Evolutionary conservation across 257 asterid species (phyloP).

Genomic region (Galeopsis tetrahit): DNA sequence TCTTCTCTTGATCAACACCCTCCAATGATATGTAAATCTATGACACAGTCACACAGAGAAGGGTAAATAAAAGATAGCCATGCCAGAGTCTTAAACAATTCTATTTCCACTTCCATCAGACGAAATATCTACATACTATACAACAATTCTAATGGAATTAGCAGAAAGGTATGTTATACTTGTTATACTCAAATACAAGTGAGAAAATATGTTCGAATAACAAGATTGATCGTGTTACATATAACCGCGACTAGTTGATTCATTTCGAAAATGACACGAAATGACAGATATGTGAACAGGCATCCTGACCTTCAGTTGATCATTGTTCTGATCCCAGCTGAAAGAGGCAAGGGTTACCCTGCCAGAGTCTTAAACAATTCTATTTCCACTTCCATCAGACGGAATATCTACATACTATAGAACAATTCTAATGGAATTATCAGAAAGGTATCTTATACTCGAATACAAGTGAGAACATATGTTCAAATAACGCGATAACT

Average conservation of each 20-base stretch:
- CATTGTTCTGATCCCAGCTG: slow-evolving; percentile 96
- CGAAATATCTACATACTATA: not conserved
- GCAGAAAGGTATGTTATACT: not conserved
- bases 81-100: not conserved
- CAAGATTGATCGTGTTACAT: not conserved
- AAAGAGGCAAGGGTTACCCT: slow-evolving; percentile 68
- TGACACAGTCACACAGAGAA: not conserved
- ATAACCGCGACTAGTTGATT: no score
- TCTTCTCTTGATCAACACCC: slow-evolving; percentile 79
- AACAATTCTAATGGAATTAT: not conserved
- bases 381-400: not conserved
- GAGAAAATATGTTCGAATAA: not conserved
- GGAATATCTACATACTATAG: not conserved
- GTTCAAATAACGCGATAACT: not conserved
- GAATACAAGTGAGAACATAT: not conserved
- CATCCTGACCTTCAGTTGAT: slow-evolving; percentile 68
- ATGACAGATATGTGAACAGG: no score
- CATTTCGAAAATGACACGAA: no score
- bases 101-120: not conserved
- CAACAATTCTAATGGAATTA: not conserved
- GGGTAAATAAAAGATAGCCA: not conserved
- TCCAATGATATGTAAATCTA: slow-evolving; percentile 85
- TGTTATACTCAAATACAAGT: not conserved
- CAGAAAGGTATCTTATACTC: not conserved
- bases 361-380: not conserved